phyloP scores from a whole-genome alignment of 78 protist species.

The Dictyostelium intermedium region DNA sequence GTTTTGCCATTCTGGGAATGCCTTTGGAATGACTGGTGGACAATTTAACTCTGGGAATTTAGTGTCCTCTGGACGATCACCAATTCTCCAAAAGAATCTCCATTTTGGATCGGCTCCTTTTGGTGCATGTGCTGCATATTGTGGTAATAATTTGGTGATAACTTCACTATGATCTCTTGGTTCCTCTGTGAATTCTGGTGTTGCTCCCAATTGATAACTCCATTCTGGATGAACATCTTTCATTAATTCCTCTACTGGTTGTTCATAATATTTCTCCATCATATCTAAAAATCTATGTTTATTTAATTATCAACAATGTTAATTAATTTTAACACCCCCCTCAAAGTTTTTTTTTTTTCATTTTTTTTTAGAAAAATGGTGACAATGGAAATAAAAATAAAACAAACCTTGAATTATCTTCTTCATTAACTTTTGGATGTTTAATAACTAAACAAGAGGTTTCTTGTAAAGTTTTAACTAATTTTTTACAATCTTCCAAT shows the following conservation, averaged over 20 bases:
- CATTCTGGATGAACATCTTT: constrained; percentile 88
- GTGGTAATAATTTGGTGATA: constrained; percentile 56
- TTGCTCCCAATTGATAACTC: constrained; percentile 91
- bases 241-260: constrained; percentile 75
- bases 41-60: constrained; percentile 83
- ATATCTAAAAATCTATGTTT: constrained; percentile 78
- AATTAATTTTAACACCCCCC: background rate
- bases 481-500: constrained; percentile 47
- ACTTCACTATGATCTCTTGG: constrained; percentile 80
- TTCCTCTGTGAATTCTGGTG: constrained; percentile 85
- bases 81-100: constrained; percentile 94
- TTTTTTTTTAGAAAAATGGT: background rate
- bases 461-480: constrained; percentile 72
- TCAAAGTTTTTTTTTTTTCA: background rate
- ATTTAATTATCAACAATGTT: background rate
- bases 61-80: constrained; percentile 87
- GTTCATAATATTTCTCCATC: constrained; percentile 90
- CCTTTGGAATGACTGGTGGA: constrained; percentile 84
- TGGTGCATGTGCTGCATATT: constrained; percentile 83
- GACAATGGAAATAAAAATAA: background rate
- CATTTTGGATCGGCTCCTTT: constrained; percentile 93
- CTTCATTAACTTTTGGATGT: constrained; percentile 65
- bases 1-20: constrained; percentile 78
- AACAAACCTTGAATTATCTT: constrained; percentile 48
- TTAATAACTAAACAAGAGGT: constrained; percentile 77